Percentiles rank a stretch among this genome's conserved stretches.
phyloP scores from a whole-genome alignment of 164 flowering plant species.

The Taxillus chinensis region DNA sequence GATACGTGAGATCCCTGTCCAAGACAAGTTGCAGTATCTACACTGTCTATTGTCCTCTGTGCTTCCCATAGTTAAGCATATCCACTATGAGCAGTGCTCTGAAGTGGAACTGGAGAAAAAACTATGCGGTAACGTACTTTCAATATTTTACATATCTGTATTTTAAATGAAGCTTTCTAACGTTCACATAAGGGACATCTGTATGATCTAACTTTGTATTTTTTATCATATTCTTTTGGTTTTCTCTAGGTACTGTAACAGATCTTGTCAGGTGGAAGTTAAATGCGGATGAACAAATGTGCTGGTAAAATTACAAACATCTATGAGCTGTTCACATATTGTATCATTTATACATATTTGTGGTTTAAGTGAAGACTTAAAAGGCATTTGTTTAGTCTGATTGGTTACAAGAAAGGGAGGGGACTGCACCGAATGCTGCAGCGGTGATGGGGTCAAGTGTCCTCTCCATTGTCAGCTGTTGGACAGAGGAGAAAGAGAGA shows the following conservation, averaged over 20 bases:
- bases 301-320: conserved; percentile 49
- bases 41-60: conserved; percentile 67
- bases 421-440: too few relatives aligned
- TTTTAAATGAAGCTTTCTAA: too few relatives aligned
- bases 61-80: conserved; percentile 71
- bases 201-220: too few relatives aligned
- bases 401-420: too few relatives aligned
- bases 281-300: conserved; percentile 90
- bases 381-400: background rate
- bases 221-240: background rate
- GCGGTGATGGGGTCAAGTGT: too few relatives aligned
- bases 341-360: background rate
- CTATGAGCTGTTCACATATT: background rate
- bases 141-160: background rate
- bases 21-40: conserved; percentile 71
- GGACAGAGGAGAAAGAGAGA: too few relatives aligned
- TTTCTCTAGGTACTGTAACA: conserved; percentile 46
- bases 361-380: background rate
- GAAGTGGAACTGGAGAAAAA: conserved; percentile 74
- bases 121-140: conserved; percentile 46
- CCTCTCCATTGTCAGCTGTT: too few relatives aligned
- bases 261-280: conserved; percentile 62
- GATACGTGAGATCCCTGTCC: conserved; percentile 61
- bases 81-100: conserved; percentile 63
- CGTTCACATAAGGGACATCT: too few relatives aligned